Base-by-base conservation (phyloP, 2,329 filamentous ascomycete genomes). In the Fusarium subtropicale region DNA sequence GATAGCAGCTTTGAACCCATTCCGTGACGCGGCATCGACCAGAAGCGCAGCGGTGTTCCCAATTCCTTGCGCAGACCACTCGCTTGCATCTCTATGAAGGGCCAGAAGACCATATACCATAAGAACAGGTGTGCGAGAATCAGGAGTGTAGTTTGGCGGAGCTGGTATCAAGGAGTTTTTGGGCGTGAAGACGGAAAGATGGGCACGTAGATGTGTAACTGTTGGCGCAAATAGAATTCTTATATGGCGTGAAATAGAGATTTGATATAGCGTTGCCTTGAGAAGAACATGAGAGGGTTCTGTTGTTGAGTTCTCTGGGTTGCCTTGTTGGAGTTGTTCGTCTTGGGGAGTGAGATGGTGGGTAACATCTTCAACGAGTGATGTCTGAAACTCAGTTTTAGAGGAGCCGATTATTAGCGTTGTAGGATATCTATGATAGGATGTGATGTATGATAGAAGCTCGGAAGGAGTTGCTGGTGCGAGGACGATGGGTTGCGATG, bases 41-140 rank as follows among this genome's bases (percentile, higher is more conserved):
- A 92, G 78, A 1, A 82, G 79, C 3, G 91, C 85, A n/a, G 88
- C 82, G 2, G 89, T 90, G 60, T 84, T 84, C 22, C 87, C 84
- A 15, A 94, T 77, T 0, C 91, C 92, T 78, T 94, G 92, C 0
- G 89, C 91, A 52, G 90, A 93, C 87, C 91, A 94, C 63, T 92
- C 90, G 66, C 88, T 88, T 1, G 90, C 91, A 56, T 87, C 84
- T 26, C 87, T 85, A 76, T 94, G 92, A 42, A 92, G 77, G 22
- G 85, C 81, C 18, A 94, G 74, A 42, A 91, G 83, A 52, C 90
- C 89, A 71, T 92, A 91, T 2, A 92, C 79, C 2, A 92, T 76
- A 5, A 93, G 79, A 24, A 84, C 76, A 1, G 86, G 84, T 22
- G 65, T 30, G 56, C 51, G 48, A 65, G 9, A 33, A 18, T 22